Conservation (phyloP, 495 filamentous ascomycete genomes). For the Filosporella fistucella region DNA sequence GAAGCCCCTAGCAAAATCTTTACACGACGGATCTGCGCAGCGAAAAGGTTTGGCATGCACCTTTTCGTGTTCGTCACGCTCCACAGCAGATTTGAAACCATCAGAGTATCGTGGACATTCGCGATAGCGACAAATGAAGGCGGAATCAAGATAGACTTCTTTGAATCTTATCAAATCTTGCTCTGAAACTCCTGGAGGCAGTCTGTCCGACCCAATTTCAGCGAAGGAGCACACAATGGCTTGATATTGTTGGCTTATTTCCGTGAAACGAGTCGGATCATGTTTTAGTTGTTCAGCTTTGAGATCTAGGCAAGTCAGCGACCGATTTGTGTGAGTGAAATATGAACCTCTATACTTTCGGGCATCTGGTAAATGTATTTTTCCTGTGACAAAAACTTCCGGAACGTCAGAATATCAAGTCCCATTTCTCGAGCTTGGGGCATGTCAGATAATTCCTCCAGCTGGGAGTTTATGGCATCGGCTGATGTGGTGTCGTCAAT, state of each 20-base stretch:
- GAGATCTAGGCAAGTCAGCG: slow-evolving; percentile 1
- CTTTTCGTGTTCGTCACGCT: slow-evolving; percentile 3
- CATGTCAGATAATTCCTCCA: background rate
- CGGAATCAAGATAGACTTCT: slow-evolving; percentile 3
- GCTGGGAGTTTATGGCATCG: background rate
- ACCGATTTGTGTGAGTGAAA: no score
- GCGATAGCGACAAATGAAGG: slow-evolving; percentile 8
- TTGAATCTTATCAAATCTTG: slow-evolving; percentile 3
- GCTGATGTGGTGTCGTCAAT: slow-evolving; percentile 7
- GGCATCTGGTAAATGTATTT: slow-evolving; percentile 3
- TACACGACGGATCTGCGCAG: slow-evolving; percentile 7
- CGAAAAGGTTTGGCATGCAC: slow-evolving; percentile 1
- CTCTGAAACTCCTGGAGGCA: background rate
- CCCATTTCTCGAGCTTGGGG: slow-evolving; percentile 2
- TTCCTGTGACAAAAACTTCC: slow-evolving; percentile 2
- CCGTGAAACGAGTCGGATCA: slow-evolving; percentile 7
- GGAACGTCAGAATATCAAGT: slow-evolving; percentile 5
- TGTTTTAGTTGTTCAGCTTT: background rate
- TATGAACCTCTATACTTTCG: background rate
- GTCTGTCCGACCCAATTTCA: background rate
- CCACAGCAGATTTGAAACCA: background rate
- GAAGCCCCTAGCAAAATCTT: background rate
- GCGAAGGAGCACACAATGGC: background rate
- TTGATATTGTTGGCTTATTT: slow-evolving; percentile 8
- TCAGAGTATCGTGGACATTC: slow-evolving; percentile 1